Percentiles rank a stretch among this genome's conserved stretches.
Evolutionary conservation across 371 early-diverging fungal genomes (phyloP).

Genomic region (Mortierella sp.): DNA sequence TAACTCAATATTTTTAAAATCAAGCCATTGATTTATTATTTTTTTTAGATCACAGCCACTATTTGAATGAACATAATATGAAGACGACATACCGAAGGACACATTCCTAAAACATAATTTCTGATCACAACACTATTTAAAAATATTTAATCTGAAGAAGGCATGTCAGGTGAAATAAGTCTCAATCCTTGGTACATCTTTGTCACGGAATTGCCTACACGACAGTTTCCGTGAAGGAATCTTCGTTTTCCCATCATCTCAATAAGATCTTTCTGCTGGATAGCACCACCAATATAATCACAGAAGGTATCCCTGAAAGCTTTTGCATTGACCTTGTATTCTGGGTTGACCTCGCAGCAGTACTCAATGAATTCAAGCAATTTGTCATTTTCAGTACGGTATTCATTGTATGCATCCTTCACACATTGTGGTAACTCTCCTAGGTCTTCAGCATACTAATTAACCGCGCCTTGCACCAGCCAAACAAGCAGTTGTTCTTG

Average conservation of each 20-base stretch:
- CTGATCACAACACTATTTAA: too few relatives aligned
- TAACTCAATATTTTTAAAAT: too few relatives aligned
- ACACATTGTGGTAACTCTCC: background rate
- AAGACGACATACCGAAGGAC: too few relatives aligned
- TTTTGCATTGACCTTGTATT: background rate
- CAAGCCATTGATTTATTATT: too few relatives aligned
- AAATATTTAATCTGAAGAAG: too few relatives aligned
- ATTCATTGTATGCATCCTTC: background rate
- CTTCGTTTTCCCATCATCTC: background rate
- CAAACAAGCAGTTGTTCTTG: slow-evolving; percentile 1
- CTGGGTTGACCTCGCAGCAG: background rate
- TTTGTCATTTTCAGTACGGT: background rate
- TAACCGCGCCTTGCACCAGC: background rate
- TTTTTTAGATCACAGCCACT: too few relatives aligned
- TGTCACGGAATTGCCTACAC: too few relatives aligned
- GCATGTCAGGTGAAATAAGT: too few relatives aligned
- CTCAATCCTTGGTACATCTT: too few relatives aligned
- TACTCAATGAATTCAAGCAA: background rate
- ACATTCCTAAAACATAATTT: too few relatives aligned
- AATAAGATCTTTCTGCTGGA: background rate
- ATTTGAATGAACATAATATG: too few relatives aligned
- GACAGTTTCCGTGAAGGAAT: background rate
- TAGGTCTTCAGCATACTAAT: background rate
- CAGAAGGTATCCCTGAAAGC: background rate
- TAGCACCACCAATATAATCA: background rate